Percentiles rank a stretch among this genome's conserved stretches.
These are phyloP conservation scores for Apiotrichum siamense DNA, from an alignment of 1,284 basidiomycete species.

Conservation along the genomic window DNA sequence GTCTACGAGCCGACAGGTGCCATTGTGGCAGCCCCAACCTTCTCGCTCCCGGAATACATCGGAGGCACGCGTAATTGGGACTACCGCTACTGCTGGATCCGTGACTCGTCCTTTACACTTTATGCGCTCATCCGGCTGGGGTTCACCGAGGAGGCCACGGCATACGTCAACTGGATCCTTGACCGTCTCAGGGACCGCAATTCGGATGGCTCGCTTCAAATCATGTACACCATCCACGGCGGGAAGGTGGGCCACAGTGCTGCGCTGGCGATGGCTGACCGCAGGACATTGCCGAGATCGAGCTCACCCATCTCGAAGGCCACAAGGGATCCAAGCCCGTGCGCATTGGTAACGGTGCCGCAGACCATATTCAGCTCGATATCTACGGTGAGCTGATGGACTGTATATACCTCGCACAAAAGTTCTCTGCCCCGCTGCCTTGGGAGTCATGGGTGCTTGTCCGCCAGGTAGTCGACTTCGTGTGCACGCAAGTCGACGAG, in stretches of 20 bases:
- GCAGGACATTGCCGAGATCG: slow-evolving; percentile 67
- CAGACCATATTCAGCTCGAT: slow-evolving; percentile 82
- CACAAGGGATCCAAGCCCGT: slow-evolving; percentile 63
- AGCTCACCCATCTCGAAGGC: slow-evolving; percentile 73
- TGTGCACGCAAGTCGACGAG: slow-evolving; percentile 34
- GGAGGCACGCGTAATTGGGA: slow-evolving; percentile 76
- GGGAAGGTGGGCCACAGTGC: slow-evolving; percentile 52
- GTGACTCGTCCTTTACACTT: slow-evolving; percentile 84
- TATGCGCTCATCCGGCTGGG: slow-evolving; percentile 86
- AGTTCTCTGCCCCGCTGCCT: slow-evolving; percentile 57
- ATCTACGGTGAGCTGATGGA: slow-evolving; percentile 88
- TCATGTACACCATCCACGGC: slow-evolving; percentile 53
- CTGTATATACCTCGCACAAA: slow-evolving; percentile 88
- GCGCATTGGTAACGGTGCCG: slow-evolving; percentile 80
- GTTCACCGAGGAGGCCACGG: slow-evolving; percentile 66
- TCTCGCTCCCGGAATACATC: slow-evolving; percentile 83
- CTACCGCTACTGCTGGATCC: slow-evolving; percentile 55
- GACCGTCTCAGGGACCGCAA: slow-evolving; percentile 72
- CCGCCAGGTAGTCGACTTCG: slow-evolving; percentile 49
- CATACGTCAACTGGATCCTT: slow-evolving; percentile 85
- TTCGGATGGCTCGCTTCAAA: slow-evolving; percentile 79
- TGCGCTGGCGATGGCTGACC: background rate
- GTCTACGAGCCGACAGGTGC: slow-evolving; percentile 56
- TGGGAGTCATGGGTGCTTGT: slow-evolving; percentile 63
- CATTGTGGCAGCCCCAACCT: slow-evolving; percentile 86